These are phyloP conservation scores for Hemisphaericaspora nanyangensis DNA, from an alignment of 805 yeast genomes.

Conservation along the genomic window DNA sequence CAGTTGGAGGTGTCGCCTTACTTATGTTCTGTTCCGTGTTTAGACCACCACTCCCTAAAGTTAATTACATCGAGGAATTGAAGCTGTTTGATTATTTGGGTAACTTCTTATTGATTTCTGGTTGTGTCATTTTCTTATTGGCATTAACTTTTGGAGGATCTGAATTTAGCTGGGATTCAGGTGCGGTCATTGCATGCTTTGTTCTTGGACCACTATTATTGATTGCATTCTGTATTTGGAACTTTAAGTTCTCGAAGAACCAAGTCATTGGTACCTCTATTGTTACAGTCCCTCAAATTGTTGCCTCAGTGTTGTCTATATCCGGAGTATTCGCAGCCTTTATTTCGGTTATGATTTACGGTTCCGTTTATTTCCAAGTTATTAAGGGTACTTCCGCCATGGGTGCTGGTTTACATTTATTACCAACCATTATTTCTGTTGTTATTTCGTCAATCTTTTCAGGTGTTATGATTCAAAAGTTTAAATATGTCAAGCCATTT, in stretches of 20 bases:
- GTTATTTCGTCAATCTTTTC: slow-evolving; percentile 31
- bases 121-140: slow-evolving; percentile 47
- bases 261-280: slow-evolving; percentile 48
- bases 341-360: slow-evolving; percentile 24
- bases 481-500: slow-evolving; percentile 40
- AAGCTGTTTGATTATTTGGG: slow-evolving; percentile 53
- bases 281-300: slow-evolving; percentile 33
- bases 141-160: slow-evolving; percentile 61
- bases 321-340: slow-evolving; percentile 33
- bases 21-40: slow-evolving; percentile 29
- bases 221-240: slow-evolving; percentile 39
- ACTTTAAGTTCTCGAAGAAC: slow-evolving; percentile 34
- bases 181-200: slow-evolving; percentile 32
- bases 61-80: slow-evolving; percentile 35
- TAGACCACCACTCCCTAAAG: slow-evolving; percentile 43
- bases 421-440: slow-evolving; percentile 41
- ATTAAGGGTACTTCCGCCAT: slow-evolving; percentile 38
- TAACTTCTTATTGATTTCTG: slow-evolving; percentile 43
- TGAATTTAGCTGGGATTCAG: slow-evolving; percentile 50
- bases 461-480: slow-evolving; percentile 37
- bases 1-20: slow-evolving; percentile 37
- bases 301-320: slow-evolving; percentile 33
- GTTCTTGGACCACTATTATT: slow-evolving; percentile 32
- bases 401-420: slow-evolving; percentile 42
- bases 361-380: slow-evolving; percentile 47